Percentiles rank a stretch among this genome's conserved stretches.
phyloP scores from a whole-genome alignment of 148 eudicot species.

The Rheum nobile region DNA sequence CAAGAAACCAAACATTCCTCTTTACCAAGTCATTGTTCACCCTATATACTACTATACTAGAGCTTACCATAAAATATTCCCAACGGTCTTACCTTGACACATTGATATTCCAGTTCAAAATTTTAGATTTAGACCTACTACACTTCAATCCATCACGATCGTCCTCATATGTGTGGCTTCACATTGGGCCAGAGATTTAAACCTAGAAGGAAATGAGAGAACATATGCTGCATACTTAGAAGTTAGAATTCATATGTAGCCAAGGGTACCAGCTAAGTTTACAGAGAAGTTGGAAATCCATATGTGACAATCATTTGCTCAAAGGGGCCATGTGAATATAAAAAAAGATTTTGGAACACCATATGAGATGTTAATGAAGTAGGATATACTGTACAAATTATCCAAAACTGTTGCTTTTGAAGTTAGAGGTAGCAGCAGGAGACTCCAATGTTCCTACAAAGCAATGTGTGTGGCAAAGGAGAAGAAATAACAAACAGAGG shows the following conservation, averaged over 20 bases:
- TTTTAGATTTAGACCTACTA: neutral
- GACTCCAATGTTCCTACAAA: neutral
- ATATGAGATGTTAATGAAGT: neutral
- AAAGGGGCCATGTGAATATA: neutral
- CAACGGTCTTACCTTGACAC: neutral
- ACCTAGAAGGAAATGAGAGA: neutral
- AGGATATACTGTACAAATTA: neutral
- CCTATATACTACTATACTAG: neutral
- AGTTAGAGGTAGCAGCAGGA: neutral
- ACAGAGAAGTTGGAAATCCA: neutral
- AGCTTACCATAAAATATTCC: neutral
- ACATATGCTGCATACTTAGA: neutral
- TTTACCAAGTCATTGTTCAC: neutral
- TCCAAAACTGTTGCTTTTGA: neutral
- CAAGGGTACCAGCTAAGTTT: neutral
- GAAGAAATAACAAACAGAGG: neutral
- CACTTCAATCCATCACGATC: neutral
- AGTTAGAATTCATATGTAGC: neutral
- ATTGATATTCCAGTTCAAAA: neutral
- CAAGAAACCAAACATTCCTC: neutral
- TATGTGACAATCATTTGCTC: neutral
- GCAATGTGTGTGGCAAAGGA: neutral
- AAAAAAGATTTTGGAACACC: neutral
- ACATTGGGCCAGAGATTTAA: neutral
- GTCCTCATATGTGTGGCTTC: neutral